These are phyloP conservation scores for Clavulina sp. DNA, from an alignment of 768 basidiomycete genomes.

Conservation along the genomic window DNA sequence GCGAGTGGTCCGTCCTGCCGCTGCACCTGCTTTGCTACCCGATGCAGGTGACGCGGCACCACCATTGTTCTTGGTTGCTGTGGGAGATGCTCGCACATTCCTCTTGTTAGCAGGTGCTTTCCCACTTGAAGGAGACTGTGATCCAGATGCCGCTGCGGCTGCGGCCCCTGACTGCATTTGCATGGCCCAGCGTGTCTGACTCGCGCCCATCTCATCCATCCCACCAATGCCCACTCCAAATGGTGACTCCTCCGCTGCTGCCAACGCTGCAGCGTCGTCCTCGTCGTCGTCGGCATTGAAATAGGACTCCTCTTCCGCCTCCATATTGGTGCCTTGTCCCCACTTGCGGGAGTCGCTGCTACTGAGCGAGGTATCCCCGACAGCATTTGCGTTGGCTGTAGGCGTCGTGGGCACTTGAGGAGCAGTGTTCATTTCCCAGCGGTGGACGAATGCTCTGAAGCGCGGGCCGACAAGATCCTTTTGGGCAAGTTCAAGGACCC, in stretches of 20 bases:
- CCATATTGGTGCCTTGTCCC: conserved; percentile 32
- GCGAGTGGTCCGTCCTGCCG: too few species aligned
- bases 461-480: conserved; percentile 43
- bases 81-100: too few species aligned
- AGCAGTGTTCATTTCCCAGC: conserved; percentile 88
- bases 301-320: conserved; percentile 80
- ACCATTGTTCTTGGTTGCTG: too few species aligned
- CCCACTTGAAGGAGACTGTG: not conserved
- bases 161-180: not conserved
- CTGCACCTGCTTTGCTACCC: too few species aligned
- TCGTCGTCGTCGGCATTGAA: conserved; percentile 85
- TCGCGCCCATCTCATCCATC: not conserved
- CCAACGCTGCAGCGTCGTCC: conserved; percentile 10
- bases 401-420: conserved; percentile 33
- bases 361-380: conserved; percentile 9
- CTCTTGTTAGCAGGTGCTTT: not conserved
- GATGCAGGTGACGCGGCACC: too few species aligned
- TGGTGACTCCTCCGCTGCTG: not conserved
- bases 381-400: conserved; percentile 15
- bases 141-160: not conserved
- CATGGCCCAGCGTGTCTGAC: not conserved
- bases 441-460: conserved; percentile 53
- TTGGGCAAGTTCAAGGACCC: conserved; percentile 44
- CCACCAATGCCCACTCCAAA: not conserved
- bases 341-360: conserved; percentile 12